phyloP scores from a whole-genome alignment of 208 protist species.

The Borovskyia barvae region DNA sequence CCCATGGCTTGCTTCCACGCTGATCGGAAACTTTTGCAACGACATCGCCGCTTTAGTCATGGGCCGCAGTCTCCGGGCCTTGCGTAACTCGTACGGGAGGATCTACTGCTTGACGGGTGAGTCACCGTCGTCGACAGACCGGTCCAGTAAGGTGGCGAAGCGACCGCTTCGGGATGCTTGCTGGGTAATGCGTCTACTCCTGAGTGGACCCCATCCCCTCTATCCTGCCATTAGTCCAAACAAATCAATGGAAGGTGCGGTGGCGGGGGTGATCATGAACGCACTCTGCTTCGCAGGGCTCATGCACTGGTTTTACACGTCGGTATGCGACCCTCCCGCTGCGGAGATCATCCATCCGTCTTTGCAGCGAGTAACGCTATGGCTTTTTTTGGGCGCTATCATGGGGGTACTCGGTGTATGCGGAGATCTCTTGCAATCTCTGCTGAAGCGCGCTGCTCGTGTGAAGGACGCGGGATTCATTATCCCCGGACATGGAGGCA shows the following conservation, averaged over 20 bases:
- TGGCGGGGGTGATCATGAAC: conserved; percentile 62
- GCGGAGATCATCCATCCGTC: conserved; percentile 23
- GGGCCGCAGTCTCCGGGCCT: conserved; percentile 32
- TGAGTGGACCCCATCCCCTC: conserved; percentile 52
- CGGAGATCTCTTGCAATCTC: conserved; percentile 87
- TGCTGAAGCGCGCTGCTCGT: conserved; percentile 80
- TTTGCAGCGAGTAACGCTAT: conserved; percentile 39
- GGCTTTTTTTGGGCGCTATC: conserved; percentile 50
- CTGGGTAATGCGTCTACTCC: conserved; percentile 15
- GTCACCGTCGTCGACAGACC: not conserved
- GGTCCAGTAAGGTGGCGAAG: conserved; percentile 1
- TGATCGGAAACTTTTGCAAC: conserved; percentile 77
- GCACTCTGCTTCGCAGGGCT: conserved; percentile 44
- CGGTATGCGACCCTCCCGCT: conserved; percentile 15
- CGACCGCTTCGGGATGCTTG: conserved; percentile 14
- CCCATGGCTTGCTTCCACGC: conserved; percentile 47
- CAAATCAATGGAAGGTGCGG: conserved; percentile 85
- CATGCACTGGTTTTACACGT: conserved; percentile 36
- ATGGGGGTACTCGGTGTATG: conserved; percentile 74
- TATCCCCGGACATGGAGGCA: conserved; percentile 87
- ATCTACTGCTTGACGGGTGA: conserved; percentile 27
- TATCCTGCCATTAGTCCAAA: conserved; percentile 79
- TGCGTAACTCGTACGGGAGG: conserved; percentile 19
- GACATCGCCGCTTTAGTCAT: conserved; percentile 78
- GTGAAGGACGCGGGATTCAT: conserved; percentile 88